These are phyloP conservation scores for Metschnikowia chrysomelidarum DNA, from an alignment of 805 yeast species.

Conservation along the genomic window DNA sequence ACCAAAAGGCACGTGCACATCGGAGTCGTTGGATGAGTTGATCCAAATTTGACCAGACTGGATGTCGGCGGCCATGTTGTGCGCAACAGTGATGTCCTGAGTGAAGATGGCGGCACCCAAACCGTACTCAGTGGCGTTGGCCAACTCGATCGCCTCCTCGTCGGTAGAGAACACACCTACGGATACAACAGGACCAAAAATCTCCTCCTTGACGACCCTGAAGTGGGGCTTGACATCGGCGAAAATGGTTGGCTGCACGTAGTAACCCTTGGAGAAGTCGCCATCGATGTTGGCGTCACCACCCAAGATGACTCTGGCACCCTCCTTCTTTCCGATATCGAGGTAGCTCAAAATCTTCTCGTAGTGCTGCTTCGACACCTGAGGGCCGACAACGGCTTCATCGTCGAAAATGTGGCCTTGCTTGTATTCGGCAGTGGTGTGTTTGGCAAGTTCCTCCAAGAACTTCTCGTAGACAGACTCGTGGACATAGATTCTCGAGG, in stretches of 20 bases:
- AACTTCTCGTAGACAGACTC: constrained; percentile 56
- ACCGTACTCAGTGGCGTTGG: constrained; percentile 75
- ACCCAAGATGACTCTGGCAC: constrained; percentile 41
- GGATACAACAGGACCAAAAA: constrained; percentile 83
- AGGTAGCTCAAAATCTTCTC: constrained; percentile 49
- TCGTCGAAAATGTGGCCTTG: constrained; percentile 55
- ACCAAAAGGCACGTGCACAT: constrained; percentile 70
- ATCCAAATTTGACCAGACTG: constrained; percentile 71
- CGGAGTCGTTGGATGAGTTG: constrained; percentile 66
- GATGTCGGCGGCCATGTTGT: constrained; percentile 56
- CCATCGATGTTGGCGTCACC: constrained; percentile 42
- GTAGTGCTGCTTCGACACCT: constrained; percentile 54
- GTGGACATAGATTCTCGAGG: constrained; percentile 60
- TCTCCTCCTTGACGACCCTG: constrained; percentile 74
- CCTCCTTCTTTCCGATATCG: constrained; percentile 44
- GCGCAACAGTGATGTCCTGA: constrained; percentile 61
- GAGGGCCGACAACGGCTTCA: constrained; percentile 56
- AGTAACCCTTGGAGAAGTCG: constrained; percentile 53
- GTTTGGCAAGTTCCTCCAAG: constrained; percentile 41
- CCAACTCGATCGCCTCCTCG: constrained; percentile 65
- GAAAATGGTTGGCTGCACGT: constrained; percentile 73
- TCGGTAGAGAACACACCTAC: constrained; percentile 63
- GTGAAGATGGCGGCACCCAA: constrained; percentile 83
- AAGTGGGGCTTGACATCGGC: constrained; percentile 64
- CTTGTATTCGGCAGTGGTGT: constrained; percentile 48